A percentile compares a stretch with the other conserved stretches of the same genome.
Evolutionary conservation across 1,284 basidiomycete genomes (phyloP).

Genomic region (Apiotrichum gamsii): DNA sequence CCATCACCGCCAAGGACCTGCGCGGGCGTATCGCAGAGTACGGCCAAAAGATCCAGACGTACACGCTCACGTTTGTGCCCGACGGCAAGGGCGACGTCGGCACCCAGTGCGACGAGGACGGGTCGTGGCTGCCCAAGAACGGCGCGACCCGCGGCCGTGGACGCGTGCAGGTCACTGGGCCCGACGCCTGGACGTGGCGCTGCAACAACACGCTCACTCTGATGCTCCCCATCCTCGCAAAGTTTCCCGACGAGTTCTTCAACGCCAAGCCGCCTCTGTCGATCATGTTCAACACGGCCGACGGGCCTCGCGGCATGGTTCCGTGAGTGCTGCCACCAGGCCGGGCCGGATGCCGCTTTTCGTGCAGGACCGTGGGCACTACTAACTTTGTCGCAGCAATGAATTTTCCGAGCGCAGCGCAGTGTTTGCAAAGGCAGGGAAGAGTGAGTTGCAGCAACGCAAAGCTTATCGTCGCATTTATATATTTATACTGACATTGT

Average conservation of each 20-base stretch:
- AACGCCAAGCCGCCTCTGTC: slow-evolving; percentile 26
- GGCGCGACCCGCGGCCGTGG: slow-evolving; percentile 25
- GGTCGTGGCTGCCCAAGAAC: slow-evolving; percentile 18
- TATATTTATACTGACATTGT: too few relatives aligned
- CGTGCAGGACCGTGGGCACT: too few relatives aligned
- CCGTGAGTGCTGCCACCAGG: too few relatives aligned
- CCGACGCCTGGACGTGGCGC: slow-evolving; percentile 26
- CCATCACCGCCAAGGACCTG: slow-evolving; percentile 24
- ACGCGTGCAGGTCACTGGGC: slow-evolving; percentile 25
- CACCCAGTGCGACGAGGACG: slow-evolving; percentile 24
- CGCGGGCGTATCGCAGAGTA: slow-evolving; percentile 22
- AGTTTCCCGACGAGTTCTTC: slow-evolving; percentile 32
- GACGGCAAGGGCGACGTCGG: slow-evolving; percentile 34
- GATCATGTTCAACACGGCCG: slow-evolving; percentile 30
- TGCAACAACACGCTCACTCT: slow-evolving; percentile 38
- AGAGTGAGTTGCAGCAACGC: slow-evolving; percentile 13
- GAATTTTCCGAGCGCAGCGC: slow-evolving; percentile 27
- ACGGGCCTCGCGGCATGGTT: slow-evolving; percentile 30
- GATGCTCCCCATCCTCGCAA: slow-evolving; percentile 30
- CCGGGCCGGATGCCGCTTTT: too few relatives aligned
- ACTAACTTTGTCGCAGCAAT: slow-evolving; percentile 5
- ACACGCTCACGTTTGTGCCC: slow-evolving; percentile 33
- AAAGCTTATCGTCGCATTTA: too few relatives aligned
- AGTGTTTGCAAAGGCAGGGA: slow-evolving; percentile 21
- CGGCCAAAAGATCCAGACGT: slow-evolving; percentile 15